Base-by-base conservation (phyloP, 2,329 filamentous ascomycete genomes). In the Fusarium chlamydosporum region DNA sequence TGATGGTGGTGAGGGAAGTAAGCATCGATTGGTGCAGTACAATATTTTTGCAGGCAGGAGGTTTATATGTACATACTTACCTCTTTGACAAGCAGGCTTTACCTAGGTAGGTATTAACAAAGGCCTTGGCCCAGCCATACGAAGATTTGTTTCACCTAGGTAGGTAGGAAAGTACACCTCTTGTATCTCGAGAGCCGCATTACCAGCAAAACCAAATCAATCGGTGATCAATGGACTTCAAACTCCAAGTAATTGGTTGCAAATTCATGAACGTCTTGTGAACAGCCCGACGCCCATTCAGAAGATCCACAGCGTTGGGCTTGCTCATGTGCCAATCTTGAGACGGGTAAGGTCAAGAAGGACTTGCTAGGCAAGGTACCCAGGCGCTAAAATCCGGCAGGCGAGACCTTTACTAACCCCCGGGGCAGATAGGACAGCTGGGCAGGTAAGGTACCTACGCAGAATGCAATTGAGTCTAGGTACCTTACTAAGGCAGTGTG, bases 291-390 rank as follows among this genome's bases (percentile, higher is more conserved):
- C 54, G 47, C 57, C 67, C 55, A 68, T 70, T 65, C 54, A 51
- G 53, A 72, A 65, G 73, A 79, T 75, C 79, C 79, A 76, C 78
- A 80, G 72, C 67, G 68, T 77, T 81, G 76, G 79, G 79, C 78
- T 77, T 79, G 80, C 79, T 83, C 82, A 83, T 83, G 81, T 83
- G 82, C 78, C 76, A 80, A 79, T 78, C 80, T 74, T 77, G 76
- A 81, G 79, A 81, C 79, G 77, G 74, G 73, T 68, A 65, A 47
- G 77, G 74, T 73, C 67, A 62, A 43, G 53, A 57, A 67, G 51
- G 18, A 38, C 29, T 47, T 63, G 42, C 56, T 58, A 61, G 56
- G 46, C 50, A 47, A 66, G 61, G 63, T 56, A 61, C 41, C 38
- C 56, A 67, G 35, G 50, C 61, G 61, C 61, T 64, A 64, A 37